phyloP scores from a whole-genome alignment of 768 basidiomycete genomes.

The Boletellus sp. region DNA sequence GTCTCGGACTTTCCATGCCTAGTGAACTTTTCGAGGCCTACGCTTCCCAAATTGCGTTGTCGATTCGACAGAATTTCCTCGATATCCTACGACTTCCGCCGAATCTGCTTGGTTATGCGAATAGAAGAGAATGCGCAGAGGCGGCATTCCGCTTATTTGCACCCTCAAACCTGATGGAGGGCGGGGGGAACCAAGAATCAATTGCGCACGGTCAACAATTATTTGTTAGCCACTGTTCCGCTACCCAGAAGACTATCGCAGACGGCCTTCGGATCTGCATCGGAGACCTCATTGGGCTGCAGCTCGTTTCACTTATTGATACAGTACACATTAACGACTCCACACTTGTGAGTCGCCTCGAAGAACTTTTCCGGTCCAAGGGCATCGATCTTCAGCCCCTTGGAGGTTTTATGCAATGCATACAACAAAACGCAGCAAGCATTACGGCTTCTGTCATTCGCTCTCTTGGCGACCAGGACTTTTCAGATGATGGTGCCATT shows the following conservation, averaged over 20 bases:
- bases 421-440: conserved; percentile 48
- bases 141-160: conserved; percentile 66
- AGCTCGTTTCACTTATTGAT: conserved; percentile 49
- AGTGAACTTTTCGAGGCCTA: conserved; percentile 74
- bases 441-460: conserved; percentile 59
- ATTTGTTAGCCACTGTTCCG: conserved; percentile 62
- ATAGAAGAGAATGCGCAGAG: conserved; percentile 62
- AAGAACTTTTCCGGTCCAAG: conserved; percentile 34
- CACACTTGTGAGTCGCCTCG: conserved; percentile 29
- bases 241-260: conserved; percentile 43
- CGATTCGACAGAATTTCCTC: conserved; percentile 48
- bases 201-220: conserved; percentile 38
- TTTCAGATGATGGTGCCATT: conserved; percentile 49
- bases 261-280: conserved; percentile 64
- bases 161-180: conserved; percentile 57
- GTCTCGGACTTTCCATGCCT: conserved; percentile 61
- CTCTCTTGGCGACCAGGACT: conserved; percentile 66
- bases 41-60: conserved; percentile 69
- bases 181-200: conserved; percentile 27
- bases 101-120: conserved; percentile 70
- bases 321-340: conserved; percentile 18
- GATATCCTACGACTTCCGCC: conserved; percentile 65
- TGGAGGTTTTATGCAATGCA: conserved; percentile 32
- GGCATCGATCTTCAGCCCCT: conserved; percentile 30
- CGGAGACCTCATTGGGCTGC: conserved; percentile 64